phyloP scores from a whole-genome alignment of 2,329 filamentous ascomycete species.

The Xylariomycetidae sp. region DNA sequence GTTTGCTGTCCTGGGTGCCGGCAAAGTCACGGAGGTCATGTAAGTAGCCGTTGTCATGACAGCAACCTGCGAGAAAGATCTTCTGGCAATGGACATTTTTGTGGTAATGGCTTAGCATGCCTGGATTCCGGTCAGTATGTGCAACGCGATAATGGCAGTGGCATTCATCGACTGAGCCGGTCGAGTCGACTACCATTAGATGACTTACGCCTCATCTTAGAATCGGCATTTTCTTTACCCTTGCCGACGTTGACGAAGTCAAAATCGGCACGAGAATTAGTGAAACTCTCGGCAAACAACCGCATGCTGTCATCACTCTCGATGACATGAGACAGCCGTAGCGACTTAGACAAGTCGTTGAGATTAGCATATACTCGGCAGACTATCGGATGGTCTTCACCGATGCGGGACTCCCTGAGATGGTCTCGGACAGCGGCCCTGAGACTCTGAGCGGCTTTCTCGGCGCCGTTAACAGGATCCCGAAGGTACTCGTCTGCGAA shows the following conservation, averaged over 20 bases:
- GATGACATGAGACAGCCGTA: constrained; percentile 27
- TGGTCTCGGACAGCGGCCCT: constrained; percentile 26
- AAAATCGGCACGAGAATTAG: constrained; percentile 27
- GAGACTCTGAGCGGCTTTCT: constrained; percentile 24
- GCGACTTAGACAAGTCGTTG: constrained; percentile 26
- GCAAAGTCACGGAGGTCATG: constrained; percentile 29
- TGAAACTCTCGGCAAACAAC: constrained; percentile 28
- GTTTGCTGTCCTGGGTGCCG: constrained; percentile 17
- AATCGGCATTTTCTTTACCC: constrained; percentile 29
- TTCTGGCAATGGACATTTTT: constrained; percentile 28
- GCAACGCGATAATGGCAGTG: no score
- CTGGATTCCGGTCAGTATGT: constrained; percentile 15
- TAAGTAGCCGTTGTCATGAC: constrained; percentile 30
- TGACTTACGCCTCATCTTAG: constrained; percentile 26
- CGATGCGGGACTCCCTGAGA: constrained; percentile 16
- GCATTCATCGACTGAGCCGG: no score
- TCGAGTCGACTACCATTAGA: background rate
- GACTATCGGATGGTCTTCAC: constrained; percentile 26
- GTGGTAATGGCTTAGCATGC: constrained; percentile 28
- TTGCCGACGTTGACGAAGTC: constrained; percentile 31
- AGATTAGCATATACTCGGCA: constrained; percentile 29
- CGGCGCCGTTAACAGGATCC: constrained; percentile 21
- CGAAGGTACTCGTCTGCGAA: constrained; percentile 27
- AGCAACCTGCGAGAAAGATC: constrained; percentile 28
- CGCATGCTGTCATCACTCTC: constrained; percentile 25